Evolutionary conservation across 2,329 filamentous ascomycete species (phyloP), one percentile per base, ranked within the genome.

Genomic region (Apiospora sp.): DNA sequence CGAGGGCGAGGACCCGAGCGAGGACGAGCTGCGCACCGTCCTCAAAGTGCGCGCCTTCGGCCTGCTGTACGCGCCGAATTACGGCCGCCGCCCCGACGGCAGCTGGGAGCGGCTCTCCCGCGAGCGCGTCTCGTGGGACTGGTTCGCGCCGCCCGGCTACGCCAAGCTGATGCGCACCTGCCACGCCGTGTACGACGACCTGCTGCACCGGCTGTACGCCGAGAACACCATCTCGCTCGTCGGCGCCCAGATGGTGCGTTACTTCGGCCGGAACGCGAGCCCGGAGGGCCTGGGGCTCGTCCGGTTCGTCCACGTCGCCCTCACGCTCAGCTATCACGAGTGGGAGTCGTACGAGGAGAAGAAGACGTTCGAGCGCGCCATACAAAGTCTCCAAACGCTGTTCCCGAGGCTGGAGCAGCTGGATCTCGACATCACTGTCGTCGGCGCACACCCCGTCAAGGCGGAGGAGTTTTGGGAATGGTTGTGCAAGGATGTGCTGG

Each of bases 181-280:
- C 30, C 74, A 71, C 19, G 44, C 46, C 1, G 68, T 76, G 3
- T 77, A 77, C 22, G 67, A 12, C 22, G 75, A 77, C 12, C 34
- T 72, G 3, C 68, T 77, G 13, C 72, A 74, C 16, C 34, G 75
- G 12, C 67, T 77, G 37, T 77, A 76, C 34, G 73, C 70, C 3
- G 46, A 72, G 10, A 74, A 74, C 37, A 77, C 75, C 13, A 69
- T 76, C 43, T 76, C 74, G n/a, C 69, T 77, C 19, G 72, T 76
- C 61, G 74, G 75, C 24, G 70, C 70, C 5, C 72, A 76, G 24
- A 75, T 77, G 30, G 74, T 73, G 61, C 75, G 68, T 1, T 76
- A 74, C 44, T 77, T 77, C 41, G 70, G 71, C 48, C 75, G 75
- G 8, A 76, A 76, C 24, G 74, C 74, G 64, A 77, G 75, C 14